Evolutionary conservation across 208 protist species (phyloP), one percentile per base, ranked within the genome.

Genomic region (Leptomonas seymouri): DNA sequence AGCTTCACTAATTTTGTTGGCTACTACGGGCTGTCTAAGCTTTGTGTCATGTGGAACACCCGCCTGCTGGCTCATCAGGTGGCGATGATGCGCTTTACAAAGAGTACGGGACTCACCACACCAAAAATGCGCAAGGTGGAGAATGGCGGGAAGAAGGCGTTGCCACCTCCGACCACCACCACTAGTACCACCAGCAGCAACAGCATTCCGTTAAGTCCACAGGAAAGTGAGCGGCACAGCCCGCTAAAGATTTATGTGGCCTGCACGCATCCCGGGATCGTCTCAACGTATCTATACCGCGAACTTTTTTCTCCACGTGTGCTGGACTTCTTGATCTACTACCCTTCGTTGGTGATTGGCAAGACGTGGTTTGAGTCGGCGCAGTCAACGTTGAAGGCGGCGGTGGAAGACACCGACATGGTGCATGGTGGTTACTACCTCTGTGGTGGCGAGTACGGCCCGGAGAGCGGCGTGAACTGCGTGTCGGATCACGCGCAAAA

Each of bases 21-120:
- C 41, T 94, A 94, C 71, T 96, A 96, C 55, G 91, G 91, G 1
- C 77, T 96, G 18, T 93, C 87, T 3, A 96, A 96, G 68, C 71
- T 96, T 46, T 94, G 89, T 55, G 77, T 91, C 8, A 71, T 94
- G 49, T 96, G 91, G 89, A 93, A 93, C 70, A 94, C 91, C 9
- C 69, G 63, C 12, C 53, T 96, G 31, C 76, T 93, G 31, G 84
- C 86, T 1, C 81, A 79, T 9, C 78, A 85, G 55, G 71, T 86
- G 49, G 53, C 79, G 28, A 67, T 57, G 28, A 64, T 67, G 51
- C 77, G 72, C 62, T 84, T 89, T 51, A 57, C 31, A 2, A 50
- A 60, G 31, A 78, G 42, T 44, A 49, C 72, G n/a, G 45, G 44
- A 0, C 12, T 23, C 6, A 57, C 23, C 23, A 31, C 31, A 28